These are phyloP conservation scores for Prunus dulcis DNA, from an alignment of 306 rosid species.

Conservation along the genomic window DNA sequence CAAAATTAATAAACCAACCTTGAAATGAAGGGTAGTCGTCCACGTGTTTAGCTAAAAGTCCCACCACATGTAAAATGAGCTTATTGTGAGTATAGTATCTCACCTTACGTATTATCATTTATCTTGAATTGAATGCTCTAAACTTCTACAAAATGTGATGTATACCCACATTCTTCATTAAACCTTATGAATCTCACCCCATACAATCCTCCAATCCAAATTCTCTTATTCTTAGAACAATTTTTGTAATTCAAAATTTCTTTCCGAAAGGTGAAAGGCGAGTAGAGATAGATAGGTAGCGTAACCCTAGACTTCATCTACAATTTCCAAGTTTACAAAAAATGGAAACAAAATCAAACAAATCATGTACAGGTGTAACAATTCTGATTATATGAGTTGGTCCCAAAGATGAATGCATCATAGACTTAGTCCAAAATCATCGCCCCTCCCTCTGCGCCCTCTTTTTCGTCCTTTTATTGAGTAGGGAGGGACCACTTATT, in stretches of 20 bases:
- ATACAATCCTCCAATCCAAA: not conserved
- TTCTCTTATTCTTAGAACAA: not conserved
- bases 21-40: too few species aligned
- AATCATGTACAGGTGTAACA: not conserved
- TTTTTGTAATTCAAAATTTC: too few species aligned
- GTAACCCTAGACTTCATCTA: not conserved
- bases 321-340: conserved; percentile 1
- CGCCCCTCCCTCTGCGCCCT: not conserved
- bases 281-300: not conserved
- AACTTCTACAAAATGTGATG: too few species aligned
- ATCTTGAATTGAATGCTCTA: too few species aligned
- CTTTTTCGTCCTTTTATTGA: not conserved
- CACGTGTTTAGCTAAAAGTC: too few species aligned
- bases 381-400: not conserved
- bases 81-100: too few species aligned
- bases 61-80: too few species aligned
- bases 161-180: not conserved
- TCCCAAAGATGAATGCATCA: not conserved
- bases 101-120: too few species aligned
- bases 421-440: not conserved
- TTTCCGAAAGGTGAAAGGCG: not conserved
- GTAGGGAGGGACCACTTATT: conserved; percentile 3
- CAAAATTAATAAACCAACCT: too few species aligned
- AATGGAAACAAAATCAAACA: not conserved
- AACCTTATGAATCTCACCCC: not conserved